Percentiles rank a stretch among this genome's conserved stretches.
phyloP scores from a whole-genome alignment of 106 monocot genomes.

The Dioscorea alata region DNA sequence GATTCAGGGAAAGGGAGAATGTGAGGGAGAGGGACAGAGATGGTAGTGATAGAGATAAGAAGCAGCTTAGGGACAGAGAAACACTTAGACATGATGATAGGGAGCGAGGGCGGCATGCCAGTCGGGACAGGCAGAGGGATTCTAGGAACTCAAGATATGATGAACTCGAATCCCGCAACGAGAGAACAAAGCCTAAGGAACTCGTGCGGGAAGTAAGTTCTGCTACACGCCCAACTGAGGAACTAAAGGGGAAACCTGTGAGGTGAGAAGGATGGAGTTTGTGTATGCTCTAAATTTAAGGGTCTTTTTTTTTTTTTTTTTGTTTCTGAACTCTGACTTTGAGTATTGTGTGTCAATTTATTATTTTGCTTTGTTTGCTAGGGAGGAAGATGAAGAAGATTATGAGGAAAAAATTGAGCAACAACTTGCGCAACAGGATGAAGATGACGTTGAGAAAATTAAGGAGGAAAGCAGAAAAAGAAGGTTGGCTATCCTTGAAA shows the following conservation, averaged over 20 bases:
- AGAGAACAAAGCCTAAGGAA: conserved; percentile 30
- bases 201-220: conserved; percentile 16
- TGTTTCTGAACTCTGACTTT: neutral
- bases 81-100: conserved; percentile 15
- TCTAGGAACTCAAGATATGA: conserved; percentile 43
- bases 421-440: conserved; percentile 69
- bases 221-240: conserved; percentile 17
- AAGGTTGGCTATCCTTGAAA: conserved; percentile 77
- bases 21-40: conserved; percentile 30
- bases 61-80: conserved; percentile 18
- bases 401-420: conserved; percentile 76
- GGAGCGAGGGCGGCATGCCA: conserved; percentile 16
- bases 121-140: conserved; percentile 30
- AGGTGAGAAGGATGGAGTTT: conserved; percentile 20
- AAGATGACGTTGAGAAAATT: conserved; percentile 90
- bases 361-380: conserved; percentile 14
- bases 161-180: conserved; percentile 21
- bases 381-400: conserved; percentile 78
- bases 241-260: conserved; percentile 25
- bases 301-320: neutral
- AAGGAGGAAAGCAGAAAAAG: conserved; percentile 87
- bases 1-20: conserved; percentile 17
- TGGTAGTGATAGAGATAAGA: conserved; percentile 25
- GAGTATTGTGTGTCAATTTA: neutral
- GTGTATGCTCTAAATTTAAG: neutral